These are phyloP conservation scores for Wallacemonas sp. DNA, from an alignment of 208 protist species.

Conservation along the genomic window DNA sequence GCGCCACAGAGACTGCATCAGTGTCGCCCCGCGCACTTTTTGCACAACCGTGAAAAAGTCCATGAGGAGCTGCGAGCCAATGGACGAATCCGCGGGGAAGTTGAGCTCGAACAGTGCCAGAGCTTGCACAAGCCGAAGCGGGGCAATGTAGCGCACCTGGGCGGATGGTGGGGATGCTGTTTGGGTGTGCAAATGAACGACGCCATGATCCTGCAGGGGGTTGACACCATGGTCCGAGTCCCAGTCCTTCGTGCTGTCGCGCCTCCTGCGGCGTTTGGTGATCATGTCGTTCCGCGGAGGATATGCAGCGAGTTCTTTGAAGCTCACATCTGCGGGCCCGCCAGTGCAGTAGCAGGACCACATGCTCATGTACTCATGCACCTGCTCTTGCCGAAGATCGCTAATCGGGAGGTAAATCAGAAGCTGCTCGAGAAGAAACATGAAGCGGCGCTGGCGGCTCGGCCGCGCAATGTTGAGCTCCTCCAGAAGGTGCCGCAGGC, in stretches of 20 bases:
- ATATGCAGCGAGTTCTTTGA: slow-evolving; percentile 55
- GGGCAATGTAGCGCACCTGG: slow-evolving; percentile 36
- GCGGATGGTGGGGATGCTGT: not conserved
- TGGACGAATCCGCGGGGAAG: slow-evolving; percentile 73
- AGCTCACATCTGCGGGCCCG: slow-evolving; percentile 49
- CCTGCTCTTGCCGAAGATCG: slow-evolving; percentile 43
- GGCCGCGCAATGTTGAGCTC: slow-evolving; percentile 72
- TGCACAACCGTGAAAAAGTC: slow-evolving; percentile 79
- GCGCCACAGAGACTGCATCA: slow-evolving; percentile 83
- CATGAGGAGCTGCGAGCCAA: slow-evolving; percentile 73
- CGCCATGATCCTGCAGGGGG: not conserved
- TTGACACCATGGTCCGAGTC: not conserved
- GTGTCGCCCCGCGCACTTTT: slow-evolving; percentile 64
- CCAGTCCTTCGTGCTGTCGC: too few species aligned
- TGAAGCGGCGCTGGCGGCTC: slow-evolving; percentile 61
- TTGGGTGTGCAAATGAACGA: not conserved
- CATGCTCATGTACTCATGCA: slow-evolving; percentile 64
- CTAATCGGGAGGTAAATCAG: slow-evolving; percentile 66
- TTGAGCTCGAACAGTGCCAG: slow-evolving; percentile 68
- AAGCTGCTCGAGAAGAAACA: slow-evolving; percentile 66
- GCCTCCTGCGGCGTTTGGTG: too few species aligned
- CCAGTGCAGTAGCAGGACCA: slow-evolving; percentile 64
- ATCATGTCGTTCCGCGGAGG: slow-evolving; percentile 18
- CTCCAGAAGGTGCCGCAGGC: slow-evolving; percentile 76
- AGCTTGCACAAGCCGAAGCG: slow-evolving; percentile 70